Conservation (phyloP, 2,329 filamentous ascomycete genomes). For the Lasiodiplodia citricola region DNA sequence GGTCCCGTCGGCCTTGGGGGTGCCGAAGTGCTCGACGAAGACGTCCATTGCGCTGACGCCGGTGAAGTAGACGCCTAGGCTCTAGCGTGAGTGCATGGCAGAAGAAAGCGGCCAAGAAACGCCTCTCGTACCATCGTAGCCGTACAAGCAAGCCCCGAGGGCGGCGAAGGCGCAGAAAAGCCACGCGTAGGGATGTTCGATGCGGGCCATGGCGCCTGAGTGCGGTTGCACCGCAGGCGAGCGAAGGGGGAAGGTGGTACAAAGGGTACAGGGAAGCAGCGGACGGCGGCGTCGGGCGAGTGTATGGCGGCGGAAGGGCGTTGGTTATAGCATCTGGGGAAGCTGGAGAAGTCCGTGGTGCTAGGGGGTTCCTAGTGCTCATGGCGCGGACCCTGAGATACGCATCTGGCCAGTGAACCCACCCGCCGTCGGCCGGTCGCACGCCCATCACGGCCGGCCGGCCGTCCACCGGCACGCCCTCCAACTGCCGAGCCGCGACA, state of each 20-base stretch:
- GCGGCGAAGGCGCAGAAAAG: slow-evolving; percentile 45
- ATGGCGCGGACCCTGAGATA: not conserved
- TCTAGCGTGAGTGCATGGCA: not conserved
- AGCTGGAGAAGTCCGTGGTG: slow-evolving; percentile 8
- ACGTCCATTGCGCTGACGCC: slow-evolving; percentile 38
- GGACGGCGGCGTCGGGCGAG: not conserved
- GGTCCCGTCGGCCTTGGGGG: slow-evolving; percentile 34
- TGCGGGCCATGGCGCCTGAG: not conserved
- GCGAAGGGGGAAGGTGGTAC: slow-evolving; percentile 5
- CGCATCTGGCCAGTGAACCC: not conserved
- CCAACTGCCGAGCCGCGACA: not conserved
- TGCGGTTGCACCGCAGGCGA: not conserved
- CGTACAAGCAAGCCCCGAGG: slow-evolving; percentile 46
- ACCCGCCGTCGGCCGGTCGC: slow-evolving; percentile 5
- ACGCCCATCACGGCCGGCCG: not conserved
- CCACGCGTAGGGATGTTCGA: slow-evolving; percentile 42
- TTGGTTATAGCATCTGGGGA: slow-evolving; percentile 13
- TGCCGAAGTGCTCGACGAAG: slow-evolving; percentile 44
- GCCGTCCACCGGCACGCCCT: not conserved
- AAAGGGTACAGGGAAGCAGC: not conserved
- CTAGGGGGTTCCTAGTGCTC: slow-evolving; percentile 10
- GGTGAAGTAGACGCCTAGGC: slow-evolving; percentile 42
- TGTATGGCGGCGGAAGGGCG: not conserved
- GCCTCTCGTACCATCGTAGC: slow-evolving; percentile 35
- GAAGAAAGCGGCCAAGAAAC: not conserved